These are phyloP conservation scores for Macrophomina pseudophaseolina DNA, from an alignment of 2,329 filamentous ascomycete species.

Conservation along the genomic window DNA sequence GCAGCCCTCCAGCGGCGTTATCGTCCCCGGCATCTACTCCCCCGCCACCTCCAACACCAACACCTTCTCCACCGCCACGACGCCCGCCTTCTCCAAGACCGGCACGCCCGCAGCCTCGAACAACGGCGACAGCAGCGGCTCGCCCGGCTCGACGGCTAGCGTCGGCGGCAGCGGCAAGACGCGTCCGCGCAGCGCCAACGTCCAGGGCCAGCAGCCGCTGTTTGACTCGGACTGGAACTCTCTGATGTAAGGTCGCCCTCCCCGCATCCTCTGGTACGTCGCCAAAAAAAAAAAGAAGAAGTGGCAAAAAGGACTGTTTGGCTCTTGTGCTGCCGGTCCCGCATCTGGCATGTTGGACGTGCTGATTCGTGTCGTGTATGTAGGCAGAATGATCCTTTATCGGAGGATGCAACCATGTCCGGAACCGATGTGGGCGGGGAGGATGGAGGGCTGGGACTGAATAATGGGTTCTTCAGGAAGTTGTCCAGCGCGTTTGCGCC, in stretches of 20 bases:
- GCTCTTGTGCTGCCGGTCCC: not conserved
- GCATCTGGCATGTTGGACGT: not conserved
- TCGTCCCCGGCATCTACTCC: not conserved
- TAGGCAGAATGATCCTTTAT: conserved; percentile 20
- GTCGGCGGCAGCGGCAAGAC: not conserved
- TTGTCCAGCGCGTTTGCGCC: conserved; percentile 18
- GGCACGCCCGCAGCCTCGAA: not conserved
- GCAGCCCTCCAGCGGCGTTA: not conserved
- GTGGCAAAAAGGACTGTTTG: too few relatives aligned
- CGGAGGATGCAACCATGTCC: conserved; percentile 14
- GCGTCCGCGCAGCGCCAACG: conserved; percentile 23
- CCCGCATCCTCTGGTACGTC: not conserved
- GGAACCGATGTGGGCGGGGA: not conserved
- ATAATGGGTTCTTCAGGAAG: conserved; percentile 20
- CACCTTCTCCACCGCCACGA: not conserved
- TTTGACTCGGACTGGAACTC: conserved; percentile 17
- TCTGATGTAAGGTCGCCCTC: conserved; percentile 25
- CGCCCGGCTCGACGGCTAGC: not conserved
- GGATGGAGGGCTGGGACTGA: not conserved
- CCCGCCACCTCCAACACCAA: not conserved
- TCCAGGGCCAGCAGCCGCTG: conserved; percentile 12
- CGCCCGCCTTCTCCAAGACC: not conserved
- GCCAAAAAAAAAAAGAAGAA: too few relatives aligned
- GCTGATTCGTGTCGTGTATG: conserved; percentile 6
- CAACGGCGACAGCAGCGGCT: not conserved